Evolutionary conservation across 2,329 filamentous ascomycete genomes (phyloP).

Genomic region (Aspergillus ochraceus): DNA sequence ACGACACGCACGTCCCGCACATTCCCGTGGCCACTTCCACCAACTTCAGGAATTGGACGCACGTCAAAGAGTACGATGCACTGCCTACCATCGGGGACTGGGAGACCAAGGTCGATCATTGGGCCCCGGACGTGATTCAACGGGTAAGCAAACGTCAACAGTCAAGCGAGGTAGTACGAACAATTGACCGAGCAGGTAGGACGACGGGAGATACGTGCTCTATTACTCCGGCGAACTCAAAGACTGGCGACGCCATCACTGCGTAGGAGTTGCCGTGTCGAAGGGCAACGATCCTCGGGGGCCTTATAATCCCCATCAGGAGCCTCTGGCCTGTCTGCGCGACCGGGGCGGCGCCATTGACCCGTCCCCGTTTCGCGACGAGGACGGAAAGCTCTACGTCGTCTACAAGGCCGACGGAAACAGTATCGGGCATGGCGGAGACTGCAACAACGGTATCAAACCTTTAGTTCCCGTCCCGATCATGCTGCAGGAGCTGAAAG

Average conservation of each 20-base stretch:
- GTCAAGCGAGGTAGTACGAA: neutral
- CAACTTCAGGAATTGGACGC: slow-evolving; percentile 50
- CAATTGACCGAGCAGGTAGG: slow-evolving; percentile 14
- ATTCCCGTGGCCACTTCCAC: slow-evolving; percentile 55
- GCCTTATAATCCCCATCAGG: slow-evolving; percentile 50
- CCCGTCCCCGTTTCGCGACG: slow-evolving; percentile 59
- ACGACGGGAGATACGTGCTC: slow-evolving; percentile 54
- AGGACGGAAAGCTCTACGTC: slow-evolving; percentile 55
- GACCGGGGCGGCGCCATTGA: slow-evolving; percentile 62
- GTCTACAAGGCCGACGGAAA: slow-evolving; percentile 67
- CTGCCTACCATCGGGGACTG: slow-evolving; percentile 53
- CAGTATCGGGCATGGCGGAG: slow-evolving; percentile 46
- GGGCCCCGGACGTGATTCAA: slow-evolving; percentile 61
- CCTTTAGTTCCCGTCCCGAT: slow-evolving; percentile 34
- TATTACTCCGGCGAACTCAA: slow-evolving; percentile 56
- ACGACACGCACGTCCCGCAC: slow-evolving; percentile 30
- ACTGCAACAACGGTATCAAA: slow-evolving; percentile 43
- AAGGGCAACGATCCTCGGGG: slow-evolving; percentile 23
- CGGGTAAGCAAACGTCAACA: slow-evolving; percentile 33
- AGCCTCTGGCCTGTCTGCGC: slow-evolving; percentile 54
- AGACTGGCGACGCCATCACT: slow-evolving; percentile 48
- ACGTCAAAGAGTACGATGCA: slow-evolving; percentile 47
- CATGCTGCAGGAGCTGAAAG: slow-evolving; percentile 38
- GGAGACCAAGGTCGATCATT: slow-evolving; percentile 54
- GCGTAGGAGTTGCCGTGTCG: slow-evolving; percentile 57